A percentile compares a stretch with the other conserved stretches of the same genome.
Conservation (phyloP, 495 filamentous ascomycete species). For the Massariosphaeria phaeospora region DNA sequence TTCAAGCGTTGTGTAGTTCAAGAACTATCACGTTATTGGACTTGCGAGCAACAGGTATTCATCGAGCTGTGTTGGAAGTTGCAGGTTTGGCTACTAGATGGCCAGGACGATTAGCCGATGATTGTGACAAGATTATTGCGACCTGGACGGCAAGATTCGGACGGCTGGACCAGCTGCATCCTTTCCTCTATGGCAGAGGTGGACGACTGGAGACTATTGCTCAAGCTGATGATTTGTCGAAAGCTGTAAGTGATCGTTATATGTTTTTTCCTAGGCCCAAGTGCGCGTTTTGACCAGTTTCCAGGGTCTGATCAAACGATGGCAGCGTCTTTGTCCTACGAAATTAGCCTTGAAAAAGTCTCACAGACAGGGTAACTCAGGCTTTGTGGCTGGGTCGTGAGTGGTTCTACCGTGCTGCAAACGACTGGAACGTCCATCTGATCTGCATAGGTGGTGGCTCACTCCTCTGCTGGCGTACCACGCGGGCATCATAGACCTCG, state of each 20-base stretch:
- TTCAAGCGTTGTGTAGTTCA: constrained; percentile 26
- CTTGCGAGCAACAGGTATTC: constrained; percentile 38
- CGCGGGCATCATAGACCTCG: constrained; percentile 40
- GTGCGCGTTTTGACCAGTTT: neutral
- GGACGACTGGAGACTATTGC: constrained; percentile 37
- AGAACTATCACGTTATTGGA: constrained; percentile 25
- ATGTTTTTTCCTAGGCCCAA: neutral
- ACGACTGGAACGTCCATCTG: too few relatives aligned
- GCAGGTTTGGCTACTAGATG: constrained; percentile 39
- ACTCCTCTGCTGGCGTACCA: constrained; percentile 38
- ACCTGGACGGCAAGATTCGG: constrained; percentile 35
- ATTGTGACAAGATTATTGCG: constrained; percentile 36
- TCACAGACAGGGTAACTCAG: constrained; percentile 30
- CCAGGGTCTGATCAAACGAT: constrained; percentile 28
- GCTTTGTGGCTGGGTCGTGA: constrained; percentile 40
- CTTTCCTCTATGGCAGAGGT: constrained; percentile 36
- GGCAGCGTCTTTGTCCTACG: constrained; percentile 15
- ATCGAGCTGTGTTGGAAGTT: constrained; percentile 36
- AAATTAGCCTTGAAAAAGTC: constrained; percentile 8
- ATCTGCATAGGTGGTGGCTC: constrained; percentile 41
- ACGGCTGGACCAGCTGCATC: constrained; percentile 27
- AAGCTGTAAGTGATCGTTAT: constrained; percentile 15
- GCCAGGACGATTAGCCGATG: constrained; percentile 36
- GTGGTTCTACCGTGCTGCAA: too few relatives aligned
- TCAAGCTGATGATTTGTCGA: constrained; percentile 28